Conservation (phyloP, 1,284 basidiomycete genomes). For the Ceratobasidium sp. region DNA sequence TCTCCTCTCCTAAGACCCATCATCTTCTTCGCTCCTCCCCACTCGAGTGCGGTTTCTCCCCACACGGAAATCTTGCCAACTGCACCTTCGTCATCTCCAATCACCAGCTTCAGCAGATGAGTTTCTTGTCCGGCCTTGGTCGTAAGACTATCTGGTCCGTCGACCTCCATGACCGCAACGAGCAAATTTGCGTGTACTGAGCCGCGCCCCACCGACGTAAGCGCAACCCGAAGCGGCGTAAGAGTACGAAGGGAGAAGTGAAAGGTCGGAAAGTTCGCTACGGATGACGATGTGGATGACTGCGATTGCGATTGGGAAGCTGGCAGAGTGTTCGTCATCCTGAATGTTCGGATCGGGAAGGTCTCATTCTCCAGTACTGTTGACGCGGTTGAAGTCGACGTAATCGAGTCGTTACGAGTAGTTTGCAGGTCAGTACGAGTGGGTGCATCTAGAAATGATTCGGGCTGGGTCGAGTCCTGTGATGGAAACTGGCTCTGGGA, state of each 20-base stretch:
- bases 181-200: conserved; percentile 56
- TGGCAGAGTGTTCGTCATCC: conserved; percentile 13
- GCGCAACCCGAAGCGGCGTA: conserved; percentile 48
- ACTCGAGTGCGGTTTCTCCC: conserved; percentile 72
- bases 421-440: background rate
- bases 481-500: conserved; percentile 6
- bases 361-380: conserved; percentile 13
- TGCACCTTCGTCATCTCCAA: conserved; percentile 69
- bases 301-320: conserved; percentile 11
- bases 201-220: conserved; percentile 41
- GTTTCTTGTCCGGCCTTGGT: conserved; percentile 73
- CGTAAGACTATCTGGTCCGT: conserved; percentile 69
- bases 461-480: conserved; percentile 7
- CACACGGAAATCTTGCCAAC: conserved; percentile 75
- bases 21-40: conserved; percentile 60
- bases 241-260: conserved; percentile 42
- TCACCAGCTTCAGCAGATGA: conserved; percentile 65
- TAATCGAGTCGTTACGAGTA: conserved; percentile 9
- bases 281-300: conserved; percentile 34
- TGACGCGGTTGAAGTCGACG: conserved; percentile 24
- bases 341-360: conserved; percentile 14
- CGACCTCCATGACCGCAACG: conserved; percentile 70
- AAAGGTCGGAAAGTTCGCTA: conserved; percentile 43
- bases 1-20: conserved; percentile 63
- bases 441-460: background rate